A percentile compares a stretch with the other conserved stretches of the same genome.
These are phyloP conservation scores for Beauveria australis DNA, from an alignment of 2,329 filamentous ascomycete species.

Conservation along the genomic window DNA sequence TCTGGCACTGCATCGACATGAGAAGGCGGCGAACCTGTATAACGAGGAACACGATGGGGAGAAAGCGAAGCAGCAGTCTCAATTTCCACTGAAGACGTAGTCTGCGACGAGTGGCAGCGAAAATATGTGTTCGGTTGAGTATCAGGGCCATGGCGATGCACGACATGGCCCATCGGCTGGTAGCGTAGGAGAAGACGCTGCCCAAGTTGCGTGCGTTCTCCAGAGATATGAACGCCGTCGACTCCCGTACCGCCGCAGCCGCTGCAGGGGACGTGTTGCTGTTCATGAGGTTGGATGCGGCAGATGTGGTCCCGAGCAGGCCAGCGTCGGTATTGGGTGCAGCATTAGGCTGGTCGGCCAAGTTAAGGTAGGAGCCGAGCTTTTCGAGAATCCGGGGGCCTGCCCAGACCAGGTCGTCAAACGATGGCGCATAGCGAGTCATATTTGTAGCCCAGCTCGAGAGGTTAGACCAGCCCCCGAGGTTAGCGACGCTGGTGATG, in stretches of 20 bases:
- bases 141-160: slow-evolving; percentile 82
- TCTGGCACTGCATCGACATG: slow-evolving; percentile 87
- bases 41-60: slow-evolving; percentile 62
- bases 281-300: slow-evolving; percentile 24
- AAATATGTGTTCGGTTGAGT: slow-evolving; percentile 87
- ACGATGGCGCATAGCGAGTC: slow-evolving; percentile 52
- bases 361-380: slow-evolving; percentile 54
- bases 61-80: slow-evolving; percentile 59
- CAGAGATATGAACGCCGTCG: slow-evolving; percentile 38
- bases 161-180: slow-evolving; percentile 83
- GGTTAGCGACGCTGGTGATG: not conserved
- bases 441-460: slow-evolving; percentile 51
- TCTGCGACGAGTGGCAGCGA: slow-evolving; percentile 77
- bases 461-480: slow-evolving; percentile 43
- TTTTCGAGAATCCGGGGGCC: slow-evolving; percentile 63
- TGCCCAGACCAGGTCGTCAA: slow-evolving; percentile 61
- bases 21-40: slow-evolving; percentile 63
- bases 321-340: slow-evolving; percentile 30
- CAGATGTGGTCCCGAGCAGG: slow-evolving; percentile 17
- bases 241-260: slow-evolving; percentile 16
- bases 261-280: not conserved
- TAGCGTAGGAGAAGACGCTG: slow-evolving; percentile 83
- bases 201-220: slow-evolving; percentile 63
- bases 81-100: slow-evolving; percentile 67
- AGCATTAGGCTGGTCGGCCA: slow-evolving; percentile 52